Percentiles rank a stretch among this genome's conserved stretches.
Evolutionary conservation across 1,284 basidiomycete genomes (phyloP).

Genomic region (Macrocystidia cucumis): DNA sequence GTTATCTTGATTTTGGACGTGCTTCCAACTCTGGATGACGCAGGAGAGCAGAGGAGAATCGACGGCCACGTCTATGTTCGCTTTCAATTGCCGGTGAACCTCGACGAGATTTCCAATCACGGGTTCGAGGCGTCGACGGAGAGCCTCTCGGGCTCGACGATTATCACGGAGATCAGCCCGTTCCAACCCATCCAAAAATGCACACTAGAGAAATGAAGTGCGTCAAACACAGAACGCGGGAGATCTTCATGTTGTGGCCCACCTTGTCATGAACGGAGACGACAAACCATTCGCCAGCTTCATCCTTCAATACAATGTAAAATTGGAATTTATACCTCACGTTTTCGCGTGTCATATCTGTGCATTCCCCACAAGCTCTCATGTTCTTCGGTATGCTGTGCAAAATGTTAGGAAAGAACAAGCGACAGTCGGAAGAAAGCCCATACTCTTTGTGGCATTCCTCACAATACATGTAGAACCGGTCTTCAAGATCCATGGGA

Average conservation of each 20-base stretch:
- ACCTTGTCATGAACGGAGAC: slow-evolving; percentile 41
- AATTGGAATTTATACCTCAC: slow-evolving; percentile 39
- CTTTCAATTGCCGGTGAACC: slow-evolving; percentile 9
- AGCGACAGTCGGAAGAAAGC: slow-evolving; percentile 12
- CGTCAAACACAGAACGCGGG: neutral
- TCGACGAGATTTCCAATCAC: slow-evolving; percentile 35
- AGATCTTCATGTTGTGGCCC: slow-evolving; percentile 11
- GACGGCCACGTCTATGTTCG: slow-evolving; percentile 2
- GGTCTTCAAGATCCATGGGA: slow-evolving; percentile 41
- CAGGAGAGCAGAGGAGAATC: slow-evolving; percentile 11
- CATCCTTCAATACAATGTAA: slow-evolving; percentile 43
- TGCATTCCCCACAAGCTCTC: slow-evolving; percentile 41
- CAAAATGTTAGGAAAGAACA: slow-evolving; percentile 5
- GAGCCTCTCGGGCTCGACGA: slow-evolving; percentile 22
- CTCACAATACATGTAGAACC: slow-evolving; percentile 39
- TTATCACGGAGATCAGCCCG: slow-evolving; percentile 35
- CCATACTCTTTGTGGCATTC: slow-evolving; percentile 42
- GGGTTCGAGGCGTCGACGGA: slow-evolving; percentile 30
- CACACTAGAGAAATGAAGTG: slow-evolving; percentile 23
- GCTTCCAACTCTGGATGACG: slow-evolving; percentile 14
- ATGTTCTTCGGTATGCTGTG: slow-evolving; percentile 34
- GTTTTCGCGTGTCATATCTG: slow-evolving; percentile 40
- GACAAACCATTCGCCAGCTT: slow-evolving; percentile 28
- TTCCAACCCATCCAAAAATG: slow-evolving; percentile 32
- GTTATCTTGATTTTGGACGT: too few relatives aligned